Conservation (phyloP, 1,284 basidiomycete genomes). For the Melampsora larici-populina region DNA sequence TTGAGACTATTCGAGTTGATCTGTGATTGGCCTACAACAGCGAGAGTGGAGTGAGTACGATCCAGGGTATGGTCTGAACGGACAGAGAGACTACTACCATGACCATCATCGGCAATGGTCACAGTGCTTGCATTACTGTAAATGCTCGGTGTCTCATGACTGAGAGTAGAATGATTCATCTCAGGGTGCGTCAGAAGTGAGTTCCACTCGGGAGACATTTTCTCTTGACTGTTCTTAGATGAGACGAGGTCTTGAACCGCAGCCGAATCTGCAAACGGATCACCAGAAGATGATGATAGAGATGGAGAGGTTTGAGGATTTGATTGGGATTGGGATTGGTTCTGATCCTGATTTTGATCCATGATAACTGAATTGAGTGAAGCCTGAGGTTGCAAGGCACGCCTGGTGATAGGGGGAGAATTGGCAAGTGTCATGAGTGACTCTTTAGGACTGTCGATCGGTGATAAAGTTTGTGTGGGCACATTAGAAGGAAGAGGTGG, state of each 20-base stretch:
- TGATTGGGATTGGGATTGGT: too few species aligned
- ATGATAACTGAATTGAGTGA: too few species aligned
- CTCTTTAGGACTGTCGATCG: too few species aligned
- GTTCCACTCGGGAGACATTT: too few species aligned
- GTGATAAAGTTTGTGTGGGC: background rate
- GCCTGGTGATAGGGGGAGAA: too few species aligned
- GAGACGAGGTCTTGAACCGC: background rate
- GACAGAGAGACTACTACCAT: background rate
- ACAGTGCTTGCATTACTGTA: background rate
- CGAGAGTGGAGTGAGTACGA: background rate
- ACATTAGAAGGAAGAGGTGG: background rate
- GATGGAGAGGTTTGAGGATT: too few species aligned
- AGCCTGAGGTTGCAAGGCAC: too few species aligned
- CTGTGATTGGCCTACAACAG: background rate
- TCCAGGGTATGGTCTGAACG: background rate
- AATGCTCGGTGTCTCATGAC: background rate
- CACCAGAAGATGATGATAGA: background rate
- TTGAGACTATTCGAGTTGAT: too few species aligned
- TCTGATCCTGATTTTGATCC: too few species aligned
- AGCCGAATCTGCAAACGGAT: conserved; percentile 9
- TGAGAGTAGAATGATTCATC: background rate
- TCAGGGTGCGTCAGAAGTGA: too few species aligned
- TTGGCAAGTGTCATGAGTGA: too few species aligned
- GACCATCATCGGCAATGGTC: background rate
- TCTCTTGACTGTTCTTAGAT: background rate